Base-by-base conservation (phyloP, 2,329 filamentous ascomycete genomes). In the Fonsecaea multimorphosa region DNA sequence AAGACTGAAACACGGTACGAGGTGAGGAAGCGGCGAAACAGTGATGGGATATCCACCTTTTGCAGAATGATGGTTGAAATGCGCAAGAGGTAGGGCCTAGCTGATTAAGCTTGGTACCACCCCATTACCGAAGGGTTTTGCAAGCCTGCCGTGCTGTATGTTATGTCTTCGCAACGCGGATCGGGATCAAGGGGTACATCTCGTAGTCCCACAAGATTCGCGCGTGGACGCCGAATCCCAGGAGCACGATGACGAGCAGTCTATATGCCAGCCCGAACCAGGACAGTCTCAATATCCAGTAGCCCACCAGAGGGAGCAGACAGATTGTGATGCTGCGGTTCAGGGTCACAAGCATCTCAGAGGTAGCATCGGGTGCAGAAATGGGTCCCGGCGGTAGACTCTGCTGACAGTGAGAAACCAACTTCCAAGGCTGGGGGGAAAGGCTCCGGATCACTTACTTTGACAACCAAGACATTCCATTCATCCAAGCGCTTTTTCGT, bases 331-430 rank as follows among this genome's bases (percentile, higher is more conserved):
- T 34, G 8, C 22, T 22, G 19, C 58, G 49, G 49, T 61, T 61
- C 46, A 54, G 16, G 2, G 34, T 49, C 14, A 40, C 19, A 7
- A 53, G 22, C 36, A 6, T 55, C 38, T 61, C 58, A 12, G 27
- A 22, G 9, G 12, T 54, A 34, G 49, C 34, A 9, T 29, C 38
- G 4, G 58, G 58, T 6, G 49, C 46, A 16, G 46, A 24, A 19
- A 61, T 53, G 2, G 58, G 58, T n/a, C 58, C 49, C 5, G 58
- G 58, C n/a, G 58, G 58, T 1, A 61, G 58, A 16, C 49, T 54
- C 58, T 61, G 24, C 2, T 1, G 3, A 27, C 6, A 31, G 49
- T 52, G 11, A 59, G 57, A 12, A 38, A 11, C 52, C 11, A 24
- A 27, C 44, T 34, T 27, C 29, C 6, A 40, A 1, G 1, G 6